Evolutionary conservation across 1,284 basidiomycete species (phyloP), one percentile per base, ranked within the genome.

Genomic region (Fomitopsis schrenkii): DNA sequence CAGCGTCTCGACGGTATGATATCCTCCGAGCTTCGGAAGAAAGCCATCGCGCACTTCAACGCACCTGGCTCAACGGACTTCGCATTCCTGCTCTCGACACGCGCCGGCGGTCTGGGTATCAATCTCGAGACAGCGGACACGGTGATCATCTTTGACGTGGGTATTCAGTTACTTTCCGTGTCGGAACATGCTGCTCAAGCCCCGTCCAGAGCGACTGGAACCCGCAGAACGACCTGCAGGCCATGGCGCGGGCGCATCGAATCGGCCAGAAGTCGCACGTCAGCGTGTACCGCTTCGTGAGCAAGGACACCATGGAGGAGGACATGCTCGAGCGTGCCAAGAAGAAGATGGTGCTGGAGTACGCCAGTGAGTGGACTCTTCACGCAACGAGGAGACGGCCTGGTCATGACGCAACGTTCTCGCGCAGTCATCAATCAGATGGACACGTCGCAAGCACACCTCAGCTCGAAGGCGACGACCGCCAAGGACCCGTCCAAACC

Each of bases 261-360:
- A 98, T 98, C 71, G 94, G 97, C 19, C 93, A 99, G 77, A 98
- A 98, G 77, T 93, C 92, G 58, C 97, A 99, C 76, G 97, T 99
- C 71, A 98, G 90, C 73, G 97, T 99, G 56, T 99, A 98, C 77
- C 91, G 97, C 46, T 92, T 99, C 72, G 94, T 99, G 71, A 97
- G 95, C 72, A 98, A 99, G 79, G 97, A 98, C 72, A 99, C 97
- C 15, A 96, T 99, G 83, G 97, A 99, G 76, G 97, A 99, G 77
- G 97, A 99, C 71, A 93, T 99, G 28, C 84, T 99, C 45, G 97
- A 99, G 78, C 86, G 96, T 48, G 97, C 97, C 19, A 97, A 97
- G 84, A 93, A 96, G 80, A 99, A 99, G 82, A 99, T 99, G 97
- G 95, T 99, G 59, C 81, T 99, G 67, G 97, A 99, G 76, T 98